phyloP scores from a whole-genome alignment of 2,329 filamentous ascomycete genomes.

The Chaetomium globosum region DNA sequence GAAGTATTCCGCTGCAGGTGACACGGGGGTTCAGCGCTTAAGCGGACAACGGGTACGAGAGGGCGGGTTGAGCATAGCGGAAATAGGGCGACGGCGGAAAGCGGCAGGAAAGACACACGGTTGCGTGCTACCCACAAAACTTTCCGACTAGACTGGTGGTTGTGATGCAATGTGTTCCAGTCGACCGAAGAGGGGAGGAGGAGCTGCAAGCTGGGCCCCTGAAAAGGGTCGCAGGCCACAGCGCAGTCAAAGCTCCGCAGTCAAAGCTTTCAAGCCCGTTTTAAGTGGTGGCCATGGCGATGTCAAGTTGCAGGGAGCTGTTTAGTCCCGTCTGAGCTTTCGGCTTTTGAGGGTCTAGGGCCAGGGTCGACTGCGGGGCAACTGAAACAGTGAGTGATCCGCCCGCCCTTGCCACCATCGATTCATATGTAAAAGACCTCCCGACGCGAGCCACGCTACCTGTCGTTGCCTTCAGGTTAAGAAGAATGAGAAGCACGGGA shows the following conservation, averaged over 20 bases:
- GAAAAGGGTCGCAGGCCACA: not conserved
- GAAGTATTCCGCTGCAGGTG: constrained; percentile 7
- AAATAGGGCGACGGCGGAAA: constrained; percentile 9
- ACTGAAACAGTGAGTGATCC: not conserved
- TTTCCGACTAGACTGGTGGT: constrained; percentile 2
- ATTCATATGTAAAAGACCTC: no score
- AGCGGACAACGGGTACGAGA: constrained; percentile 7
- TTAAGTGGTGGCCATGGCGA: constrained; percentile 21
- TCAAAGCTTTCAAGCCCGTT: constrained; percentile 10
- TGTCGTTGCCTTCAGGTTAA: no score
- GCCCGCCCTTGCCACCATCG: no score
- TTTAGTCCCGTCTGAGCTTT: constrained; percentile 8
- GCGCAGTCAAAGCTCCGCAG: constrained; percentile 2
- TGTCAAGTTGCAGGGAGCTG: constrained; percentile 23
- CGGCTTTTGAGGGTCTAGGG: constrained; percentile 4
- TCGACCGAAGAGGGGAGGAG: not conserved
- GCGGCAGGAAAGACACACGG: constrained; percentile 10
- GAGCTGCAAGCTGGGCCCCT: not conserved
- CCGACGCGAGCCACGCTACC: no score
- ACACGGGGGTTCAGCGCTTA: constrained; percentile 9
- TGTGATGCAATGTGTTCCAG: not conserved
- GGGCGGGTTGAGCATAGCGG: constrained; percentile 9
- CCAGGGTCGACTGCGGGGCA: constrained; percentile 10
- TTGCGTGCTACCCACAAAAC: constrained; percentile 11
- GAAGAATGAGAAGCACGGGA: no score